These are phyloP conservation scores for Microstegium vimineum DNA, from an alignment of 176 grass and related monocot genomes.

Conservation along the genomic window DNA sequence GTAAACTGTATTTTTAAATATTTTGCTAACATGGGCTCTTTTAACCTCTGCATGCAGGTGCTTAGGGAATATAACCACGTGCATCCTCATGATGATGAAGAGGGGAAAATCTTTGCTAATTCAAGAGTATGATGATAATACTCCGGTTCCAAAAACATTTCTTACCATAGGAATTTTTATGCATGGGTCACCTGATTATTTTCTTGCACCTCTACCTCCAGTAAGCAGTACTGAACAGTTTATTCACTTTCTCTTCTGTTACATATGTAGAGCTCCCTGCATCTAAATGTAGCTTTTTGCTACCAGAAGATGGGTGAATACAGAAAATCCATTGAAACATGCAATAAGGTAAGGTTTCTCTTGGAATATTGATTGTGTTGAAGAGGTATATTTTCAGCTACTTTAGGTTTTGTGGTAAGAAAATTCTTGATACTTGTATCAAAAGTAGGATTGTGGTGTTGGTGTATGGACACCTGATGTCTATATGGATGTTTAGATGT, in stretches of 20 bases:
- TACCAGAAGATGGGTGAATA: conserved; percentile 82
- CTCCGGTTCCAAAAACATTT: not conserved
- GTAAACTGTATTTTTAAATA: not conserved
- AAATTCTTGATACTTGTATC: not conserved
- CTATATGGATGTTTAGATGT: not conserved
- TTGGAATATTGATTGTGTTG: not conserved
- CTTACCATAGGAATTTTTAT: not conserved
- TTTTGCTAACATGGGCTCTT: not conserved
- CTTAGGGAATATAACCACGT: conserved; percentile 97
- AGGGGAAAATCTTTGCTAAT: conserved; percentile 90
- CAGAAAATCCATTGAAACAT: conserved; percentile 84
- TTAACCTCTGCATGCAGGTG: conserved; percentile 42
- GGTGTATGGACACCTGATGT: too few species aligned
- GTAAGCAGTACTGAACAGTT: not conserved
- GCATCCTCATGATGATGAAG: conserved; percentile 91
- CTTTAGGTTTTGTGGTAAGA: not conserved
- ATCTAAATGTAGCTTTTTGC: conserved; percentile 96
- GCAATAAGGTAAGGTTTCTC: conserved; percentile 74
- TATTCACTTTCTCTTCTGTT: conserved; percentile 32
- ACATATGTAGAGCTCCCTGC: conserved; percentile 59
- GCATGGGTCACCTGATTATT: not conserved
- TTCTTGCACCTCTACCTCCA: not conserved
- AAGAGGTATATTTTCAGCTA: not conserved
- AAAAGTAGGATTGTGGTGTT: not conserved
- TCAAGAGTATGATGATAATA: conserved; percentile 66